Conservation (phyloP, 164 flowering plant genomes). For the Umbellularia californica region DNA sequence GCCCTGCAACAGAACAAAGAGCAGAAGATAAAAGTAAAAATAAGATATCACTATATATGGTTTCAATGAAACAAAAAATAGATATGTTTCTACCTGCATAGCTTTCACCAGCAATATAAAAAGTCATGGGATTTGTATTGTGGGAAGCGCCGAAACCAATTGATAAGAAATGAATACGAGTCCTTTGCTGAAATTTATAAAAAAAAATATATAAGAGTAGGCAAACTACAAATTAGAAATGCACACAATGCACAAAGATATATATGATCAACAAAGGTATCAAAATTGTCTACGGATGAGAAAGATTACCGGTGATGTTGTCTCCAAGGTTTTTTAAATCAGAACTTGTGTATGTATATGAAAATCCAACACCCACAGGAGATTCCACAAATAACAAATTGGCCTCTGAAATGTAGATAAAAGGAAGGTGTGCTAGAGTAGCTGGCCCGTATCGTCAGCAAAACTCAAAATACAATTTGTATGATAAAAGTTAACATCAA, state of each 20-base stretch:
- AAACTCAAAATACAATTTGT: no score
- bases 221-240: neutral
- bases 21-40: neutral
- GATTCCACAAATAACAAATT: constrained; percentile 19
- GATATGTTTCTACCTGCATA: constrained; percentile 54
- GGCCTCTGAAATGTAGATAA: constrained; percentile 9
- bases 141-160: constrained; percentile 80
- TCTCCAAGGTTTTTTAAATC: constrained; percentile 9
- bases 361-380: constrained; percentile 22
- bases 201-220: neutral
- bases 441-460: no score
- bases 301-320: constrained; percentile 1
- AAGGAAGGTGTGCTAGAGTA: no score
- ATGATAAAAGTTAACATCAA: no score
- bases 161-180: constrained; percentile 51
- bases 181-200: constrained; percentile 42
- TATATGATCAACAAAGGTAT: no score
- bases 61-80: neutral
- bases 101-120: constrained; percentile 79
- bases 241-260: neutral
- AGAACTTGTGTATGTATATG: constrained; percentile 17
- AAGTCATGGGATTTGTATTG: constrained; percentile 64
- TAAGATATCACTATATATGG: neutral
- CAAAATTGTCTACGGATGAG: no score
- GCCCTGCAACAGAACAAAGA: constrained; percentile 21